Evolutionary conservation across 345 rosid species (phyloP).

Genomic region (Salix koriyanagi): DNA sequence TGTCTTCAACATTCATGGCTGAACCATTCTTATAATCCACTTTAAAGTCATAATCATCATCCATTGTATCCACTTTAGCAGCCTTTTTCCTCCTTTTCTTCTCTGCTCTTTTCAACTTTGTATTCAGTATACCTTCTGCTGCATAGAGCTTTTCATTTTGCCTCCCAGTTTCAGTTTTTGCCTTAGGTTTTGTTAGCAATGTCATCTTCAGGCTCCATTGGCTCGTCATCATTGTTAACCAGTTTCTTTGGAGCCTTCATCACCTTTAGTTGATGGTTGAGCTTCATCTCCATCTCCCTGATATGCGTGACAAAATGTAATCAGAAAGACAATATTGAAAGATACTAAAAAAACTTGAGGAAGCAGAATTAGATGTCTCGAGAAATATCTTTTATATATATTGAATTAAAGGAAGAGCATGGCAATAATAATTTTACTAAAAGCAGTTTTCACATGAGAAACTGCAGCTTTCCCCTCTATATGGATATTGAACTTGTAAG

Average conservation of each 20-base stretch:
- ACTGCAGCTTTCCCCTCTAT: no score
- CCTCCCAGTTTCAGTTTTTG: slow-evolving; percentile 33
- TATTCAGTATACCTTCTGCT: slow-evolving; percentile 67
- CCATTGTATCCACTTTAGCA: slow-evolving; percentile 47
- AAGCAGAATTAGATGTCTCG: not conserved
- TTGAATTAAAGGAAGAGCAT: not conserved
- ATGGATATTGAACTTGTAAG: no score
- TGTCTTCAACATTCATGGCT: no score
- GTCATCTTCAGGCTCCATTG: slow-evolving; percentile 38
- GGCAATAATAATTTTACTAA: not conserved
- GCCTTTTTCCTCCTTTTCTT: slow-evolving; percentile 71
- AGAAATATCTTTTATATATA: not conserved
- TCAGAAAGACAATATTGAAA: not conserved
- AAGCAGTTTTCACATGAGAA: no score
- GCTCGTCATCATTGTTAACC: slow-evolving; percentile 36
- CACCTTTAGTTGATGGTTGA: slow-evolving; percentile 18
- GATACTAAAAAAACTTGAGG: not conserved
- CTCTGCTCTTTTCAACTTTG: slow-evolving; percentile 67
- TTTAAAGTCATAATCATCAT: not conserved
- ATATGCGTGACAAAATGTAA: not conserved
- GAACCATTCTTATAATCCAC: no score
- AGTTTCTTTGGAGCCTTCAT: slow-evolving; percentile 19
- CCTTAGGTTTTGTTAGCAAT: slow-evolving; percentile 32
- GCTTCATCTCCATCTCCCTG: slow-evolving; percentile 40
- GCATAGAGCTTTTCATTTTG: slow-evolving; percentile 73